phyloP scores from a whole-genome alignment of 2,329 filamentous ascomycete genomes.

The Beauveria sp. region DNA sequence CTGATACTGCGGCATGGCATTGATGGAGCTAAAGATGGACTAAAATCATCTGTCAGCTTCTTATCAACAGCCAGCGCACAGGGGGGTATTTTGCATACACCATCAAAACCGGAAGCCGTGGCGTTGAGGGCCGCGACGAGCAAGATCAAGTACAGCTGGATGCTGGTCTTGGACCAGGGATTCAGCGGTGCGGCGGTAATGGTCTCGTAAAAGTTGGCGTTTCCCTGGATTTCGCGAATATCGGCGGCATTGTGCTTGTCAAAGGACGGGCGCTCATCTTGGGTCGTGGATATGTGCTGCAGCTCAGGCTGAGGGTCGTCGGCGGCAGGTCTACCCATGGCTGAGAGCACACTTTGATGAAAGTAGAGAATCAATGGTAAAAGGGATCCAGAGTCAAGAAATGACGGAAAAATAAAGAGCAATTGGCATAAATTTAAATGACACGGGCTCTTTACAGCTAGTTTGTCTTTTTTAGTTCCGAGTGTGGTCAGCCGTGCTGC shows the following conservation, averaged over 20 bases:
- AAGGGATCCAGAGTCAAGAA: no score
- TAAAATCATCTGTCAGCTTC: not conserved
- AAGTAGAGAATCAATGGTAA: no score
- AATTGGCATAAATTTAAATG: no score
- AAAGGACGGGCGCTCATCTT: slow-evolving; percentile 3
- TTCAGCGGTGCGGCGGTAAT: slow-evolving; percentile 22
- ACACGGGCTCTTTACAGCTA: no score
- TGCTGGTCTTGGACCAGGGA: slow-evolving; percentile 26
- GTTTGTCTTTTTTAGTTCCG: no score
- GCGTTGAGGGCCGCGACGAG: slow-evolving; percentile 30
- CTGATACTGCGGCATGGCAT: slow-evolving; percentile 25
- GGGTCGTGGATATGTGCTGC: not conserved
- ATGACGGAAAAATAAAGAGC: no score
- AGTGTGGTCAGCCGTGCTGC: no score
- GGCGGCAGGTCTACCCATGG: not conserved
- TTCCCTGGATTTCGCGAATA: slow-evolving; percentile 22
- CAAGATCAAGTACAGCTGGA: slow-evolving; percentile 29
- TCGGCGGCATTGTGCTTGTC: slow-evolving; percentile 16
- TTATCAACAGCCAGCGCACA: not conserved
- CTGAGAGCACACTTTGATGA: no score
- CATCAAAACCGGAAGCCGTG: slow-evolving; percentile 31
- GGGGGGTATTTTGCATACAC: slow-evolving; percentile 17
- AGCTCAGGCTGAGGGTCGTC: not conserved
- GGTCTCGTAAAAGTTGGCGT: slow-evolving; percentile 21
- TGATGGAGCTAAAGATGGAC: slow-evolving; percentile 25